Evolutionary conservation across 371 early-diverging fungal species (phyloP).

Genomic region (Gilbertella persicaria): DNA sequence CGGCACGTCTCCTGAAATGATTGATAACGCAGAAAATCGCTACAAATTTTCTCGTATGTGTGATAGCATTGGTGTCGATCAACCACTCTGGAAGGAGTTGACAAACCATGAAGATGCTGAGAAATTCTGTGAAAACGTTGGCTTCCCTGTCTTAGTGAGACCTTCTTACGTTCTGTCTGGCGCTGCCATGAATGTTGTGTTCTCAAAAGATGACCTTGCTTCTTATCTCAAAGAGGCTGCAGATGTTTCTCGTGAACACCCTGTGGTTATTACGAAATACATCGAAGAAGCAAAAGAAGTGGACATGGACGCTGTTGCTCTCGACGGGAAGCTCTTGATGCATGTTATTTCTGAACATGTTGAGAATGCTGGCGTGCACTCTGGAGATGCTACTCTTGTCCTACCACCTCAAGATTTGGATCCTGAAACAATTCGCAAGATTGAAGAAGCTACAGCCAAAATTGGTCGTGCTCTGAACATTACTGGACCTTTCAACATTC

Average conservation of each 20-base stretch:
- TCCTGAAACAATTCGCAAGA: slow-evolving; percentile 85
- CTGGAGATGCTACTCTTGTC: slow-evolving; percentile 95
- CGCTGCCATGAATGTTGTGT: slow-evolving; percentile 95
- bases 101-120: slow-evolving; percentile 83
- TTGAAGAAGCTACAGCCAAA: slow-evolving; percentile 84
- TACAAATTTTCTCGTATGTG: slow-evolving; percentile 95
- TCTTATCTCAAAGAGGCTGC: slow-evolving; percentile 84
- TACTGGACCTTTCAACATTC: slow-evolving; percentile 98
- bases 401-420: slow-evolving; percentile 92
- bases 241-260: slow-evolving; percentile 88
- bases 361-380: slow-evolving; percentile 97
- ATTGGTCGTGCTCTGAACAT: slow-evolving; percentile 90
- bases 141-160: slow-evolving; percentile 92
- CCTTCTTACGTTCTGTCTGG: slow-evolving; percentile 96
- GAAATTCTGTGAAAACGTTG: slow-evolving; percentile 81
- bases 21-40: slow-evolving; percentile 93
- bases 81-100: slow-evolving; percentile 94
- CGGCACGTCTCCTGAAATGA: slow-evolving; percentile 92
- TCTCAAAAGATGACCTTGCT: slow-evolving; percentile 76
- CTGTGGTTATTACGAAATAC: slow-evolving; percentile 95
- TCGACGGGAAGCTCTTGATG: slow-evolving; percentile 84
- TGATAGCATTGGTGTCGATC: slow-evolving; percentile 93
- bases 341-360: slow-evolving; percentile 94
- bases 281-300: slow-evolving; percentile 96
- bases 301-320: slow-evolving; percentile 94